phyloP scores from a whole-genome alignment of 768 basidiomycete species.

The Xanthoconium purpureum region DNA sequence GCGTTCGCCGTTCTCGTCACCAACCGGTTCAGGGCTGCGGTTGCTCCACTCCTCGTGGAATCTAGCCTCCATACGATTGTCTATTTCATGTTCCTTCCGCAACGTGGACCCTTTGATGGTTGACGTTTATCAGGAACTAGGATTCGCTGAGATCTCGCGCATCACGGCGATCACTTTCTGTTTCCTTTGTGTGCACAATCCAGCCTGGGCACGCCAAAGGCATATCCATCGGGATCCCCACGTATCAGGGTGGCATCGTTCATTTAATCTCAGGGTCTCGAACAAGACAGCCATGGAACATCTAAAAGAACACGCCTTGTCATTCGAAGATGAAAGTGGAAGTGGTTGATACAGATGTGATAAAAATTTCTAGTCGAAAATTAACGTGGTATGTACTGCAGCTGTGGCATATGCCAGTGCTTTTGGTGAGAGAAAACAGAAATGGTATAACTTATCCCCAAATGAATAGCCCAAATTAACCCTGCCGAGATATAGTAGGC shows the following conservation, averaged over 20 bases:
- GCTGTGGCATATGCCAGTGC: constrained; percentile 16
- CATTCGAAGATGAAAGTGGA: constrained; percentile 8
- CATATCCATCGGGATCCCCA: constrained; percentile 1
- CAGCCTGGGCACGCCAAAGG: neutral
- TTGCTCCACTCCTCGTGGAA: constrained; percentile 21
- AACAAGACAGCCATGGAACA: neutral
- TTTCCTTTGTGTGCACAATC: constrained; percentile 1
- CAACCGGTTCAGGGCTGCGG: neutral
- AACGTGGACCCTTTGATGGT: constrained; percentile 4
- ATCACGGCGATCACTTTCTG: constrained; percentile 6
- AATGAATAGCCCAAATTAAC: constrained; percentile 21
- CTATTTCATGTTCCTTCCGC: constrained; percentile 11
- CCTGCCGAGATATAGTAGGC: constrained; percentile 23
- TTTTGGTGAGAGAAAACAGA: constrained; percentile 18
- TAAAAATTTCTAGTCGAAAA: constrained; percentile 6
- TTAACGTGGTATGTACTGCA: constrained; percentile 13
- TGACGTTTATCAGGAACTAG: constrained; percentile 11
- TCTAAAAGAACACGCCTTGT: constrained; percentile 6
- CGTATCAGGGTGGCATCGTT: constrained; percentile 6
- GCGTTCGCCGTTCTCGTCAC: neutral
- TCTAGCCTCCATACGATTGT: constrained; percentile 3
- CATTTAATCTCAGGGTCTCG: constrained; percentile 15
- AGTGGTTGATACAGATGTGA: constrained; percentile 16
- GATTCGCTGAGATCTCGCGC: constrained; percentile 27
- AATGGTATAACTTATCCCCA: constrained; percentile 30